phyloP scores from a whole-genome alignment of 805 yeast species.

The Lachancea nothofagi region DNA sequence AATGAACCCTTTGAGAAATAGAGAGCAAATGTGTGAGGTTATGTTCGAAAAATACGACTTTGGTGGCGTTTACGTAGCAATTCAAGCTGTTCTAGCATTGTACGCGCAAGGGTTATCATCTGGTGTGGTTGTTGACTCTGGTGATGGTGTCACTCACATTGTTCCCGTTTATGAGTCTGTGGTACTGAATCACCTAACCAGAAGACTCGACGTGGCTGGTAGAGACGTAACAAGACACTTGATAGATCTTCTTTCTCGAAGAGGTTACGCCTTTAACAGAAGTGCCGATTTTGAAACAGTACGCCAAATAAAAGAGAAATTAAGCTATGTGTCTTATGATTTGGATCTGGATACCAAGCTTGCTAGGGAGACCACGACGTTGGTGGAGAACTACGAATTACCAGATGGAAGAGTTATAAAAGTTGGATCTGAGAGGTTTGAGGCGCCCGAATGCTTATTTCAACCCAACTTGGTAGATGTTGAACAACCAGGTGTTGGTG shows the following conservation, averaged over 20 bases:
- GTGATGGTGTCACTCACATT: constrained; percentile 97
- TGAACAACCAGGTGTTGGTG: constrained; percentile 97
- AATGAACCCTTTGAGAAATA: constrained; percentile 87
- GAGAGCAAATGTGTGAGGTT: constrained; percentile 89
- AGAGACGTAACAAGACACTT: constrained; percentile 96
- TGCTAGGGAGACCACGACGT: constrained; percentile 90
- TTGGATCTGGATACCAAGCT: constrained; percentile 81
- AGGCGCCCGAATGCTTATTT: constrained; percentile 93
- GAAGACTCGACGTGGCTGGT: constrained; percentile 94
- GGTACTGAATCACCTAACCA: constrained; percentile 89
- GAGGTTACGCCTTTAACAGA: constrained; percentile 97
- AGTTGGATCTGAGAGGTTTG: constrained; percentile 92
- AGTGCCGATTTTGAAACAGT: constrained; percentile 99
- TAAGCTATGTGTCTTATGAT: constrained; percentile 93
- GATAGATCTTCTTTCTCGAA: constrained; percentile 82
- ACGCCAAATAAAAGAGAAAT: constrained; percentile 93
- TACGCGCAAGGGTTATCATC: constrained; percentile 96
- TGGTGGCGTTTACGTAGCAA: constrained; percentile 92
- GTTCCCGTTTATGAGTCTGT: constrained; percentile 97
- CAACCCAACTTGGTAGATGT: constrained; percentile 93
- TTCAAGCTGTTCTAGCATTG: constrained; percentile 95
- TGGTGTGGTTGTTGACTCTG: constrained; percentile 97
- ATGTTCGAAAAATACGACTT: constrained; percentile 92
- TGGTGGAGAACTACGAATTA: constrained; percentile 85
- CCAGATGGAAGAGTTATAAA: constrained; percentile 95